Base-by-base conservation (phyloP, 306 rosid species). In the Malus sieversii region DNA sequence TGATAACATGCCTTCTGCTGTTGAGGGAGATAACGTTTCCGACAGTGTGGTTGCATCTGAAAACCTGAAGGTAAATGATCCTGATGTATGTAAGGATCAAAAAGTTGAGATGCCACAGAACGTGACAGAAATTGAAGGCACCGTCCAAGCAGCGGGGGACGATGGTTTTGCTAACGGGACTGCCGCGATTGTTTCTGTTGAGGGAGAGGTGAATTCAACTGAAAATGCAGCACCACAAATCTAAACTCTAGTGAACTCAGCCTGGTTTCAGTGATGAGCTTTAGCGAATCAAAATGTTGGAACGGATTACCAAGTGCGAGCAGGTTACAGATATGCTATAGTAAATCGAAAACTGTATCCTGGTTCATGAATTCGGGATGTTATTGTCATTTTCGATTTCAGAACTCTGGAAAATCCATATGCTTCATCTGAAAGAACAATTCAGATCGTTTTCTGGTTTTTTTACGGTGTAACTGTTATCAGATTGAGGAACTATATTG, bases 131-230 rank as follows among this genome's bases (percentile, higher is more conserved):
- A 72, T 74, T 69, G 70, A 78, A 75, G 74, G 65, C 69, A 57
- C 68, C 35, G 33, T 16, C 14, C 79, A 64, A 71, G 86, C 79
- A 10, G 52, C 77, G 10, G 69, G 27, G 23, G 44, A 46, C 22
- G 76, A 27, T 29, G 73, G 40, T 58, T 70, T 38, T 19, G 71
- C 64, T 42, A 70, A 51, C 48, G 78, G 78, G 18, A 66, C 58
- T 32, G 53, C 70, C 70, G 52, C 27, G 75, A 57, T 75, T 60
- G 86, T 75, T 82, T 79, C 78, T 70, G 80, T 63, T 35, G 77
- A 46, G 20, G 68, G 51, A 48, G 81, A 52, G 73, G 68, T 38
- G n/a, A 64, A 74, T 84, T 44, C 77, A 27, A 45, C 30, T 30
- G 63, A 78, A 70, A 58, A 42, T 70, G 74, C 48, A 25, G 65